Percentiles rank a stretch among this genome's conserved stretches.
Conservation (phyloP, 108 stramenopile genomes). For the Mediolabrus comicus region DNA sequence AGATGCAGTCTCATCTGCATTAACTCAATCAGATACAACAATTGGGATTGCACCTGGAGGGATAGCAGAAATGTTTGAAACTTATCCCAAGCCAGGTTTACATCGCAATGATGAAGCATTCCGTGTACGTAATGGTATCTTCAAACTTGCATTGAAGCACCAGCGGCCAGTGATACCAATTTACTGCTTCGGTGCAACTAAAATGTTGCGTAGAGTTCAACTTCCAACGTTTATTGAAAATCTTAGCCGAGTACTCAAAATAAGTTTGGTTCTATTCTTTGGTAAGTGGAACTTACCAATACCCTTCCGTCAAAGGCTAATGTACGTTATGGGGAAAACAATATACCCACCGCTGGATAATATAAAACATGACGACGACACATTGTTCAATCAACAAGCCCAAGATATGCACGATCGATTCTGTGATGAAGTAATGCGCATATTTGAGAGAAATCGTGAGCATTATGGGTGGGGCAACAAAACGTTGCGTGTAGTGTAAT, state of each 20-base stretch:
- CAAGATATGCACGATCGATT: conserved; percentile 81
- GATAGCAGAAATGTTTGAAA: conserved; percentile 94
- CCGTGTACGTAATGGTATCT: conserved; percentile 73
- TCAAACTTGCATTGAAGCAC: conserved; percentile 82
- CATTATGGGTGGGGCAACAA: conserved; percentile 93
- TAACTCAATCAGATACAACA: conserved; percentile 23
- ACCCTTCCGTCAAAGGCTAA: conserved; percentile 72
- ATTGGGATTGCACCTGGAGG: conserved; percentile 87
- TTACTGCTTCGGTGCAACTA: conserved; percentile 88
- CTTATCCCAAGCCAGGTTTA: conserved; percentile 69
- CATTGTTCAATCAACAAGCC: conserved; percentile 46
- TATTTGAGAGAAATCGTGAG: conserved; percentile 89
- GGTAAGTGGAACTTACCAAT: conserved; percentile 73
- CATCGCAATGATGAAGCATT: conserved; percentile 83
- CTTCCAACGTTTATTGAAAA: conserved; percentile 75
- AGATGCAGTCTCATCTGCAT: conserved; percentile 54
- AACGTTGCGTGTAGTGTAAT: conserved; percentile 55
- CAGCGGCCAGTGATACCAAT: conserved; percentile 82
- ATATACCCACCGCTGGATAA: conserved; percentile 55
- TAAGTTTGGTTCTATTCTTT: conserved; percentile 70
- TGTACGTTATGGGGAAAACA: conserved; percentile 79
- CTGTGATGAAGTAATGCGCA: conserved; percentile 67
- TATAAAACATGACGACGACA: background rate
- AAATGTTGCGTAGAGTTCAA: conserved; percentile 82
- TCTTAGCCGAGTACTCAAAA: conserved; percentile 66